These are phyloP conservation scores for Perkinsela sp. DNA, from an alignment of 208 protist species.

Conservation along the genomic window DNA sequence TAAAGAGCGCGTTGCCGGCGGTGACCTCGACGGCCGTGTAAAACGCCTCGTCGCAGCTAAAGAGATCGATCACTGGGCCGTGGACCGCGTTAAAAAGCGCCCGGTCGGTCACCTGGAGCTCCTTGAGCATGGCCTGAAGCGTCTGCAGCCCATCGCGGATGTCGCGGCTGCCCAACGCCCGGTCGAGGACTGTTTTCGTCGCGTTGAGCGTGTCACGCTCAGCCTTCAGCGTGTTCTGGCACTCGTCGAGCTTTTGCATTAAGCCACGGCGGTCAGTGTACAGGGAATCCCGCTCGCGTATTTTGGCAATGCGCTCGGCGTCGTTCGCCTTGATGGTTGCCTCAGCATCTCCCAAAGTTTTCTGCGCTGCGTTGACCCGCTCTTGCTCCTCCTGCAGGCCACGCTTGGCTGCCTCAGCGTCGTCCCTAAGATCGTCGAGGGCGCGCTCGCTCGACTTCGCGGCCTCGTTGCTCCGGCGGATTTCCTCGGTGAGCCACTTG, in stretches of 20 bases:
- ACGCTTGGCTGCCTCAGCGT: conserved; percentile 10
- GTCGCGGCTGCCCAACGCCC: conserved; percentile 20
- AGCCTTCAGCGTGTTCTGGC: conserved; percentile 11
- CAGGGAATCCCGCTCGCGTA: conserved; percentile 18
- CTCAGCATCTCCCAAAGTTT: neutral
- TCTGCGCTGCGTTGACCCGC: neutral
- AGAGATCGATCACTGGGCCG: conserved; percentile 81
- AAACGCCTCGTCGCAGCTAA: conserved; percentile 53
- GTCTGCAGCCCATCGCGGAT: conserved; percentile 48
- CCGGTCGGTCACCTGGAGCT: conserved; percentile 14
- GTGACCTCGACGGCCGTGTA: conserved; percentile 73
- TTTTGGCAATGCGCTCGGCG: conserved; percentile 8
- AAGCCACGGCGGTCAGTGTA: conserved; percentile 31
- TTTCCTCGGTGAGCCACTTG: conserved; percentile 47
- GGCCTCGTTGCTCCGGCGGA: conserved; percentile 21
- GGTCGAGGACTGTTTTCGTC: conserved; percentile 7
- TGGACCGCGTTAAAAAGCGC: conserved; percentile 37
- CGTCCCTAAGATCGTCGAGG: conserved; percentile 9
- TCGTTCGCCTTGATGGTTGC: conserved; percentile 6
- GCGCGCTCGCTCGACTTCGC: conserved; percentile 16
- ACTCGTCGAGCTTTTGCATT: conserved; percentile 37
- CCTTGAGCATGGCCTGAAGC: conserved; percentile 30
- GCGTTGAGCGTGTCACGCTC: neutral
- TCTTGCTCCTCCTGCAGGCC: conserved; percentile 3
- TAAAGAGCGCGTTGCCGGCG: conserved; percentile 76